A percentile compares a stretch with the other conserved stretches of the same genome.
phyloP scores from a whole-genome alignment of 352 stramenopile species.

The Globisporangium spinosum region DNA sequence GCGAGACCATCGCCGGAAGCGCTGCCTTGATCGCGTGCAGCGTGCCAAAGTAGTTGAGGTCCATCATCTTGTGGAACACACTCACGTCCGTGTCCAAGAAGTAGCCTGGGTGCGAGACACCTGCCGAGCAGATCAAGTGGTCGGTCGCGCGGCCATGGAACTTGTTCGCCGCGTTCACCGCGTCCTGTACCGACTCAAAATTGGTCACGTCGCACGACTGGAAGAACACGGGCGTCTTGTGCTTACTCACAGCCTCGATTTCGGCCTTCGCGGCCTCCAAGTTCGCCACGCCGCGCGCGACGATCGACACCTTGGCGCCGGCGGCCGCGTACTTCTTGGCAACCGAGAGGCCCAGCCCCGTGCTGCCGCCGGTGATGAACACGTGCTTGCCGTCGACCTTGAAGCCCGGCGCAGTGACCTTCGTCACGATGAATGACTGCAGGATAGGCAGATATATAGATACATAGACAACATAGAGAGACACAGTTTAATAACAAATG shows the following conservation, averaged over 20 bases:
- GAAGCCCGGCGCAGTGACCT: conserved; percentile 60
- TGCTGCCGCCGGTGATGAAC: conserved; percentile 56
- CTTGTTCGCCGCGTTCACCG: conserved; percentile 60
- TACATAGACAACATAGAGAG: background rate
- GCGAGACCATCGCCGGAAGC: conserved; percentile 71
- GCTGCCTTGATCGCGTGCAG: conserved; percentile 76
- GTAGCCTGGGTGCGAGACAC: conserved; percentile 56
- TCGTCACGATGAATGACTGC: conserved; percentile 63
- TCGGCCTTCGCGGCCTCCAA: conserved; percentile 59
- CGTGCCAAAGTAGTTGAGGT: conserved; percentile 86
- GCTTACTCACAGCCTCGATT: conserved; percentile 46
- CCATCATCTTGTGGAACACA: conserved; percentile 77
- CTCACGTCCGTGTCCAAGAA: conserved; percentile 72
- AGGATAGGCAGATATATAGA: background rate
- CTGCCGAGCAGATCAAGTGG: conserved; percentile 70
- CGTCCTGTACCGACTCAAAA: conserved; percentile 51
- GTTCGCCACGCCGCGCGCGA: conserved; percentile 54
- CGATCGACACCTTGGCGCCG: conserved; percentile 73
- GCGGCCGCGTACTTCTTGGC: conserved; percentile 63
- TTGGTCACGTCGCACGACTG: conserved; percentile 73
- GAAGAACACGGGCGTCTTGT: conserved; percentile 48
- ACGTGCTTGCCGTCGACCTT: conserved; percentile 78
- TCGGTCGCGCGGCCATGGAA: conserved; percentile 66
- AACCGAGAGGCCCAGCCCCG: conserved; percentile 61
- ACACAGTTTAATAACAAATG: background rate